These are phyloP conservation scores for Cyclocybe cylindracea DNA, from an alignment of 768 basidiomycete genomes.

Conservation along the genomic window DNA sequence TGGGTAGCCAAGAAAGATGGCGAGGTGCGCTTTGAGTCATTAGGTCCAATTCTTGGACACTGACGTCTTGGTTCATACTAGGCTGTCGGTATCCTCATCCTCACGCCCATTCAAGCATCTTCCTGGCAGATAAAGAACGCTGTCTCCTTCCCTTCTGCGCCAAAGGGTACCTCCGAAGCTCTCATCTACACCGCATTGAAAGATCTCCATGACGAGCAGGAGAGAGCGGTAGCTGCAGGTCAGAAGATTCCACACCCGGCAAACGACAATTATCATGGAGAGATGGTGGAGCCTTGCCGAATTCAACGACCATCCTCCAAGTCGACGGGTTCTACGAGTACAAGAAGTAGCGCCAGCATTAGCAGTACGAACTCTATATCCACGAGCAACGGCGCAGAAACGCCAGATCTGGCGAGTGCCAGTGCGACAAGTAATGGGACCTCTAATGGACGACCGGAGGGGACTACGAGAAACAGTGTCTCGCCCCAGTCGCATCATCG, in stretches of 20 bases:
- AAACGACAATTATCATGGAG: conserved; percentile 8
- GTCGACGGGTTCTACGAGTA: conserved; percentile 1
- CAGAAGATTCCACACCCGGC: conserved; percentile 16
- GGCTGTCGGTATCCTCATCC: conserved; percentile 50
- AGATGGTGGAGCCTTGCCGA: conserved; percentile 2
- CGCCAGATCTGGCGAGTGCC: not conserved
- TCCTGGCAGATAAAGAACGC: conserved; percentile 60
- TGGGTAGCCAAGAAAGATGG: conserved; percentile 49
- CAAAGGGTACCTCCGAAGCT: conserved; percentile 53
- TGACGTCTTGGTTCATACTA: conserved; percentile 9
- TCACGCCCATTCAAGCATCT: conserved; percentile 44
- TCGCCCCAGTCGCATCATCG: conserved; percentile 8
- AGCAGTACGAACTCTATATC: not conserved
- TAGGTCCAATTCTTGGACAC: conserved; percentile 3
- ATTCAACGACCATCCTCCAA: not conserved
- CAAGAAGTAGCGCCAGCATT: conserved; percentile 2
- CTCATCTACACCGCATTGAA: conserved; percentile 50
- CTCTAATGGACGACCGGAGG: not conserved
- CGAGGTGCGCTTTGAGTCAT: conserved; percentile 14
- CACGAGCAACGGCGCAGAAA: not conserved
- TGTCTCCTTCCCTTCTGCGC: conserved; percentile 51
- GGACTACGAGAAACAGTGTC: not conserved
- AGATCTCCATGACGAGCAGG: conserved; percentile 37
- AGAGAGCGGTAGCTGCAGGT: conserved; percentile 8
- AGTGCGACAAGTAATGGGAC: not conserved